Evolutionary conservation across 2,329 filamentous ascomycete genomes (phyloP).

Genomic region (Pestalotiopsis sp.): DNA sequence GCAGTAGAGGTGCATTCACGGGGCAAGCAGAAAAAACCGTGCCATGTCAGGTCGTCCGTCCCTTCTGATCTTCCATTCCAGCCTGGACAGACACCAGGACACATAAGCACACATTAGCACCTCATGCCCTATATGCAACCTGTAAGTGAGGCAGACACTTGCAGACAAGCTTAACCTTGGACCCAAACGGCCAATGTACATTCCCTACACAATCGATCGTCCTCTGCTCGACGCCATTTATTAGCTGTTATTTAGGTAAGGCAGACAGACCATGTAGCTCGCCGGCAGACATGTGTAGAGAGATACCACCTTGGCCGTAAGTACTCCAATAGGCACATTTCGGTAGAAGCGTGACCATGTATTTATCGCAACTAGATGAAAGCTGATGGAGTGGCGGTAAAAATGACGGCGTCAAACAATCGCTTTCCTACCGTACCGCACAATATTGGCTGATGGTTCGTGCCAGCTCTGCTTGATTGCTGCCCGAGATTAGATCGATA

Average conservation of each 20-base stretch:
- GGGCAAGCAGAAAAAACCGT: neutral
- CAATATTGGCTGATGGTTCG: no score
- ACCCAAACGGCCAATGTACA: neutral
- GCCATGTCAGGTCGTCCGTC: neutral
- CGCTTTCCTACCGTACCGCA: no score
- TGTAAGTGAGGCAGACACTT: neutral
- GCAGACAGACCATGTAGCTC: neutral
- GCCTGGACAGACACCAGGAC: neutral
- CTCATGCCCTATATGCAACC: neutral
- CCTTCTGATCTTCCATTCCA: neutral
- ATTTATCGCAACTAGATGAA: no score
- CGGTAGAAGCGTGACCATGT: no score
- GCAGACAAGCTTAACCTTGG: neutral
- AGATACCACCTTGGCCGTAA: neutral
- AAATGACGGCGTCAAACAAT: no score
- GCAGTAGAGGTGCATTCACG: neutral
- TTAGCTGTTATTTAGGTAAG: slow-evolving; percentile 19
- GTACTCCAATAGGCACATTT: no score
- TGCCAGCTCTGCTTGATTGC: neutral
- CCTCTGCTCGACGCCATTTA: slow-evolving; percentile 20
- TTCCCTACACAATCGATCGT: slow-evolving; percentile 13
- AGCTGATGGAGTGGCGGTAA: no score
- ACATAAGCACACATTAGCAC: neutral
- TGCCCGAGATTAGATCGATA: neutral
- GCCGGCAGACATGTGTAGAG: neutral